Conservation (phyloP, 2,329 filamentous ascomycete species). For the Venturia carpophila region DNA sequence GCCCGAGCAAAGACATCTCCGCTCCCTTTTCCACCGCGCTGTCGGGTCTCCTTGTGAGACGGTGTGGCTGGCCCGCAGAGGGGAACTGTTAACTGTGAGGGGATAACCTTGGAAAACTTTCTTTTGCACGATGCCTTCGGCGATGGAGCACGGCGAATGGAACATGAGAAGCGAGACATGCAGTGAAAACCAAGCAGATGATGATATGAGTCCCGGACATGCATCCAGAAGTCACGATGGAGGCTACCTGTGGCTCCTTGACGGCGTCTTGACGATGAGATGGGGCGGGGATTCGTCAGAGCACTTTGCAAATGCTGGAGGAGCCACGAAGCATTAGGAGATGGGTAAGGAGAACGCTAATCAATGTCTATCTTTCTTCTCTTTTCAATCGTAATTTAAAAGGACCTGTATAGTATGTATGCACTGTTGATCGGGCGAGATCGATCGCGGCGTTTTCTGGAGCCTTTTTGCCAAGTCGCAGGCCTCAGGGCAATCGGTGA, state of each 20-base stretch:
- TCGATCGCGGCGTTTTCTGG: not conserved
- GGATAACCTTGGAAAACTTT: not conserved
- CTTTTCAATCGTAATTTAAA: too few relatives aligned
- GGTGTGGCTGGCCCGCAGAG: not conserved
- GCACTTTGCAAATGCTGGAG: not conserved
- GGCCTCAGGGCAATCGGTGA: not conserved
- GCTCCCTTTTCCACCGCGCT: not conserved
- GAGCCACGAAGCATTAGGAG: not conserved
- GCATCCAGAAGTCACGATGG: not conserved
- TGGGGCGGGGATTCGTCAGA: not conserved
- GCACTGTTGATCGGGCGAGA: not conserved
- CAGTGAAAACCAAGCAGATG: not conserved
- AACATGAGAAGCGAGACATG: not conserved
- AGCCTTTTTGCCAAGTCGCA: not conserved
- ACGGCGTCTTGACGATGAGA: not conserved
- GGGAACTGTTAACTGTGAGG: not conserved
- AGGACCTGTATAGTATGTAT: not conserved
- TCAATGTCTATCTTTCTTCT: too few relatives aligned
- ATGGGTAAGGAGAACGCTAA: not conserved
- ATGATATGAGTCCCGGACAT: not conserved
- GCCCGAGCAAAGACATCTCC: not conserved
- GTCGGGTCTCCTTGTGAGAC: not conserved
- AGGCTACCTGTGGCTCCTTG: not conserved
- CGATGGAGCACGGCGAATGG: not conserved
- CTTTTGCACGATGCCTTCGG: not conserved